Base-by-base conservation (phyloP, 352 stramenopile species). In the Phytophthora pisi region DNA sequence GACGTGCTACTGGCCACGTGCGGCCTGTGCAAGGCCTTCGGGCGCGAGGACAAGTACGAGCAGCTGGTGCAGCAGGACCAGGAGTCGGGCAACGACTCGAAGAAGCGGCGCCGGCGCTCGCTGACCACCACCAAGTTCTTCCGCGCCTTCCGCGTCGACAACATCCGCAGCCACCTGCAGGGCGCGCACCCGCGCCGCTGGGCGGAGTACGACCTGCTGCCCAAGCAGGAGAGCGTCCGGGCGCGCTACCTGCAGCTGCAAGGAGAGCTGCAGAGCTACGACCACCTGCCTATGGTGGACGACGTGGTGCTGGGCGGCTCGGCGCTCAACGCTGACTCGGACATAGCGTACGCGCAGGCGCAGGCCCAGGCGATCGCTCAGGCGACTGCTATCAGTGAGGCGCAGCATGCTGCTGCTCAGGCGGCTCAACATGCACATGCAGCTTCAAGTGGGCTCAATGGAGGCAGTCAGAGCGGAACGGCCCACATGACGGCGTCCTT, bases 91-190 rank as follows among this genome's bases (percentile, higher is more conserved):
- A 74, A 72, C 49, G 84, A 92, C 18, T 74, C 62, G 26, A 93
- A 95, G 75, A 93, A 93, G 74, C 72, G 86, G 46, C 80, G 87
- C 31, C 77, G 85, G 31, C 85, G 85, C 38, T 93, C 85, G 53
- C 69, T 93, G 31, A 95, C 87, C 46, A 95, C 87, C 43, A 93
- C 82, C 63, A 95, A 95, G 78, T 95, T 93, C 67, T 95, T 95
- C 66, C 85, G 87, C 28, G 77, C 87, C 4, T 95, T 93, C 64
- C 84, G 87, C 11, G 81, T 95, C 11, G 87, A 95, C 74, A 95
- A 95, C 60, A 93, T 95, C 66, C 87, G 87, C 47, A 95, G 85
- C 70, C 87, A 95, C 52, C 51, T 95, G 66, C 82, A 88, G n/a
- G 81, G 82, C 20, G 84, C 87, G 15, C 85, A 93, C 51, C 87